Base-by-base conservation (phyloP, 108 stramenopile species). In the Hondaea fermentalgiana region DNA sequence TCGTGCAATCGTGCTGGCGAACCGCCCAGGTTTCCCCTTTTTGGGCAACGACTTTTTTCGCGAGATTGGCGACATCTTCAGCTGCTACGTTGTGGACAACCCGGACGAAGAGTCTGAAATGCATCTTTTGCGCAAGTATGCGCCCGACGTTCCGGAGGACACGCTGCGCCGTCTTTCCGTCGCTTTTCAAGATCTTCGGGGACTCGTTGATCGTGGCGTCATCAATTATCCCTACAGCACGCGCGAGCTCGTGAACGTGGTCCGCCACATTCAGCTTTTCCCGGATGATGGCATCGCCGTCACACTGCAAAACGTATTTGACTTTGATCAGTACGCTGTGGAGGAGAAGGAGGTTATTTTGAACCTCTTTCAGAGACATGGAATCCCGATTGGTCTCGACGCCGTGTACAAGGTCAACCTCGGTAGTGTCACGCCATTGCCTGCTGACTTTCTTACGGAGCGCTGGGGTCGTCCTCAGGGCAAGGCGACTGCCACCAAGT, bases 11-110 rank as follows among this genome's bases (percentile, higher is more conserved):
- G 95, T 93, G 3, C 88, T 98, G 47, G 96, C 96, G 12, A 98
- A 98, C 91, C 94, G 95, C 57, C 94, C 97, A n/a, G 96, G 96
- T 3, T 97, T 87, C 87, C 97, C 97, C 8, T 98, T 98, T 90
- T 94, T 94, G 59, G 97, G 97, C 8, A 97, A 98, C 90, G 95
- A 95, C 88, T 91, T 98, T 35, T 93, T 93, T 57, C 83, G 92
- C 3, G 94, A 95, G 72, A 94, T 96, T 88, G 94, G 94, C 17
- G 97, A 97, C 90, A 92, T 92, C 57, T 97, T 97, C 90, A 91
- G 95, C 5, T 90, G 90, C 21, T 91, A 94, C 60, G 90, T 92
- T n/a, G 92, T 97, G 12, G 91, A 92, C 29, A 91, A 93, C 44
- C 94, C 93, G 44, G 96, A 96, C 91, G 57, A 91, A 17, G 92